Evolutionary conservation across 2,329 filamentous ascomycete species (phyloP), one percentile per base, ranked within the genome.

Genomic region (Cytospora mali): DNA sequence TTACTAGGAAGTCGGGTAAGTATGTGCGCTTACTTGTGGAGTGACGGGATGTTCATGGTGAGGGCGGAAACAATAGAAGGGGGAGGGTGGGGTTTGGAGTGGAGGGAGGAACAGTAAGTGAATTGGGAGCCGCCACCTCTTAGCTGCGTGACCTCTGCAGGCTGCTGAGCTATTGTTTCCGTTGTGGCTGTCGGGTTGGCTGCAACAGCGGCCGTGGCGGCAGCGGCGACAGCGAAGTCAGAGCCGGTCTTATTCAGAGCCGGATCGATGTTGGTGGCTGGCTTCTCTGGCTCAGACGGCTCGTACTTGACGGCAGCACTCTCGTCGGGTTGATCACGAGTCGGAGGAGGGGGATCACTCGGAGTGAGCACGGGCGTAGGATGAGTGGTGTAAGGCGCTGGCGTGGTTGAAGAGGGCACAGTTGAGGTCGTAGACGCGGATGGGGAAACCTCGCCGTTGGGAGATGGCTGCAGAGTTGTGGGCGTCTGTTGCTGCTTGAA

Each of bases 401-500:
- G 69, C 62, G 68, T 64, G 13, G 73, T 73, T 10, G 77, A 73
- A 23, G 76, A 73, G 4, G 68, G 62, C 29, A 66, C 66, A 58
- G 28, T 64, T 77, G 76, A 23, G 74, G 76, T 35, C 75, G 76
- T 51, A 72, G 74, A 51, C 70, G 73, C 67, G 77, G 77, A 58
- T 70, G 69, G 61, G 52, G 62, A 64, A 31, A 61, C 18, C 21
- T 69, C 60, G 57, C 71, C 75, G 70, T 83, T 85, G 61, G 88
- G 86, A 14, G 87, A 86, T 23, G 89, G 85, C 74, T 94, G 91
- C 66, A 92, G 89, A 67, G 87, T 84, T 54, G 89, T 83, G 31
- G 89, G 89, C 58, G 87, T 86, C 70, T 89, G 86, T 66, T 88
- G 85, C 68, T 85, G 85, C 76, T 92, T 91, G 79, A 94, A 95